A percentile compares a stretch with the other conserved stretches of the same genome.
Evolutionary conservation across 257 asterid species (phyloP).

Genomic region (Solanum chilense): DNA sequence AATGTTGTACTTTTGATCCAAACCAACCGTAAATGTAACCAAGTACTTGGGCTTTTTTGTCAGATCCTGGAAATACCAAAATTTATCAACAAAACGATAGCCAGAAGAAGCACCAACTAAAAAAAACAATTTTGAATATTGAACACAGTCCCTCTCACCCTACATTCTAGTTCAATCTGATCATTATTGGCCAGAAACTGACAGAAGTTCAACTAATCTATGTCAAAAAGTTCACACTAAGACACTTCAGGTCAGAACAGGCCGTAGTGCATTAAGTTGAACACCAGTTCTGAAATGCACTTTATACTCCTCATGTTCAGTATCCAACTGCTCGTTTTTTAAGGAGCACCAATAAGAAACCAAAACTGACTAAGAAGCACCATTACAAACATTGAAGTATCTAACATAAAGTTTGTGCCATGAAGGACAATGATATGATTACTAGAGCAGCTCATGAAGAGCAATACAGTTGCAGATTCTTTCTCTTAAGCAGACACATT

Average conservation of each 20-base stretch:
- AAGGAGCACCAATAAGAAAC: neutral
- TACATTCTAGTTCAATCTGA: neutral
- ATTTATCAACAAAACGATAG: neutral
- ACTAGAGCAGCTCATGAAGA: neutral
- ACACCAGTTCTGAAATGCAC: neutral
- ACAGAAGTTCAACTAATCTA: neutral
- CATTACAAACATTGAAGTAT: neutral
- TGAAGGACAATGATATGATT: neutral
- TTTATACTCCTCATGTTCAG: neutral
- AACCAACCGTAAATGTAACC: constrained; percentile 91
- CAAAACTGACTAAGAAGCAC: neutral
- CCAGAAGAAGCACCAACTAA: neutral
- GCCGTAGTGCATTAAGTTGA: neutral
- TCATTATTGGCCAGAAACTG: neutral
- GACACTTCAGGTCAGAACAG: neutral
- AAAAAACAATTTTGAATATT: no score
- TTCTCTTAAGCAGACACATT: neutral
- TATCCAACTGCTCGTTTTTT: neutral
- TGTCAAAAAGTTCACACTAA: neutral
- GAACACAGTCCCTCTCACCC: neutral
- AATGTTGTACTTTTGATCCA: constrained; percentile 61
- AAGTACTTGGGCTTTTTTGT: constrained; percentile 83
- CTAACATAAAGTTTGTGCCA: neutral
- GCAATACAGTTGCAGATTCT: neutral
- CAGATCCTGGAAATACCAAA: constrained; percentile 63